Percentiles rank a stretch among this genome's conserved stretches.
Evolutionary conservation across 2,329 filamentous ascomycete species (phyloP).

Genomic region (Fusarium buxicola): DNA sequence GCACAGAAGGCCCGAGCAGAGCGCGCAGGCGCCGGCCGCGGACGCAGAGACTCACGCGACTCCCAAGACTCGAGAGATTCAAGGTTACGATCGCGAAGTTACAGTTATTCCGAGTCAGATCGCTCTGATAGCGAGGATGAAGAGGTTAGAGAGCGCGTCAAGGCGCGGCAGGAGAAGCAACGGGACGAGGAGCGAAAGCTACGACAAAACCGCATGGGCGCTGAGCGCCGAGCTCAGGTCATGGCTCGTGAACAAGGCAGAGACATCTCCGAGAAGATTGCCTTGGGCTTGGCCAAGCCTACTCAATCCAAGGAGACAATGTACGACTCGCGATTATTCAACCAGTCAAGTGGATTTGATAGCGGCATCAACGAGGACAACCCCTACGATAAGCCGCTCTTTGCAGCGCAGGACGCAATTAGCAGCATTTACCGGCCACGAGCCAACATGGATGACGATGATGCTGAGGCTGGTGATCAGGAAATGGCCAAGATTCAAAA

Average conservation of each 20-base stretch:
- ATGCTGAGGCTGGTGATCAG: slow-evolving; percentile 81
- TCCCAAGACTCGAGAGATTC: slow-evolving; percentile 57
- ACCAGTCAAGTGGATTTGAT: slow-evolving; percentile 91
- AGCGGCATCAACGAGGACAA: slow-evolving; percentile 98
- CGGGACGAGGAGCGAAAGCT: slow-evolving; percentile 90
- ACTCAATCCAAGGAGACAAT: slow-evolving; percentile 92
- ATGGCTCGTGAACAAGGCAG: slow-evolving; percentile 96
- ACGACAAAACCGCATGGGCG: slow-evolving; percentile 94
- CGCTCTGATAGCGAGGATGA: slow-evolving; percentile 70
- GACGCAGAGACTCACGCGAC: slow-evolving; percentile 53
- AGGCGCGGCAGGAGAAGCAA: slow-evolving; percentile 79
- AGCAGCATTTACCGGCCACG: slow-evolving; percentile 92
- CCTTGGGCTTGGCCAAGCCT: slow-evolving; percentile 92
- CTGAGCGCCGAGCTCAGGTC: slow-evolving; percentile 89
- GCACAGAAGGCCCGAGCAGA: slow-evolving; percentile 94
- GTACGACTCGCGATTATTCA: slow-evolving; percentile 97
- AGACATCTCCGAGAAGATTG: slow-evolving; percentile 97
- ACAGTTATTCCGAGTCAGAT: slow-evolving; percentile 64
- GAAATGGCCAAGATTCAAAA: slow-evolving; percentile 92
- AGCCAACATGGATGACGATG: slow-evolving; percentile 79
- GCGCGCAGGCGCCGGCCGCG: slow-evolving; percentile 65
- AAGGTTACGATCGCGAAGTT: slow-evolving; percentile 59
- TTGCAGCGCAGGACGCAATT: slow-evolving; percentile 94
- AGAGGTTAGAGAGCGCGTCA: slow-evolving; percentile 80
- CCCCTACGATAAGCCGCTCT: slow-evolving; percentile 95